Base-by-base conservation (phyloP, 257 asterid genomes). In the Osmanthus fragrans region DNA sequence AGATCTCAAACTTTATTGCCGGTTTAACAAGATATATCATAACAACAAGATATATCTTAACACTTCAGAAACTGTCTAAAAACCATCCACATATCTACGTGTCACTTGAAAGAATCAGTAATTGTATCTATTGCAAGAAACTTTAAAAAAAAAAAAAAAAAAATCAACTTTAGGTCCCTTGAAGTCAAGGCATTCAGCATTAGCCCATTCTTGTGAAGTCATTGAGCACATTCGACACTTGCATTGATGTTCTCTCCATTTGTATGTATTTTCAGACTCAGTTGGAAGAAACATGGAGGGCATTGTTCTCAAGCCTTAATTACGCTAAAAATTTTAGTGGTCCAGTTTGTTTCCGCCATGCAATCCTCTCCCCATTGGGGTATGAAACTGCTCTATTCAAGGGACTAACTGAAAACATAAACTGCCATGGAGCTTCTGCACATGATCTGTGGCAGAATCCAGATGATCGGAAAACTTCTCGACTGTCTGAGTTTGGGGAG, bases 211-310 rank as follows among this genome's bases (percentile, higher is more conserved):
- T 19, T 54, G 64, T 54, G 47, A 54, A 4, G 23, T 54, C 64
- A 5, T 54, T 54, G 64, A 54, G 6, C 64, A 54, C 8, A 54
- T 54, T 54, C 9, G 3, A 6, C 10, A 18, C 67, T 21, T 1
- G 19, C 4, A 2, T 11, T 60, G 30, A 60, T 23, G 16, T 21
- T 60, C 32, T 60, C 7, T 23, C 15, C 45, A 58, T 49, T 51
- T 33, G 29, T 13, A 54, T 7, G 33, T 73, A 25, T 63, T 23
- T 37, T 11, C 49, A 96, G 99, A 84, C 98, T 63, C 93, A 75
- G n/a, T 82, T 96, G 84, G 99, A 93, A 86, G 97, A 96, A 87
- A 93, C 95, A 76, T 96, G 99, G 99, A 86, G 63, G 37, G 94
- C 96, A 34, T 70, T 96, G 82, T 93, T 89, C 83, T 96, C 99